Percentiles rank a stretch among this genome's conserved stretches.
These are phyloP conservation scores for Noccaea bulbosa DNA, from an alignment of 345 rosid species.

Conservation along the genomic window DNA sequence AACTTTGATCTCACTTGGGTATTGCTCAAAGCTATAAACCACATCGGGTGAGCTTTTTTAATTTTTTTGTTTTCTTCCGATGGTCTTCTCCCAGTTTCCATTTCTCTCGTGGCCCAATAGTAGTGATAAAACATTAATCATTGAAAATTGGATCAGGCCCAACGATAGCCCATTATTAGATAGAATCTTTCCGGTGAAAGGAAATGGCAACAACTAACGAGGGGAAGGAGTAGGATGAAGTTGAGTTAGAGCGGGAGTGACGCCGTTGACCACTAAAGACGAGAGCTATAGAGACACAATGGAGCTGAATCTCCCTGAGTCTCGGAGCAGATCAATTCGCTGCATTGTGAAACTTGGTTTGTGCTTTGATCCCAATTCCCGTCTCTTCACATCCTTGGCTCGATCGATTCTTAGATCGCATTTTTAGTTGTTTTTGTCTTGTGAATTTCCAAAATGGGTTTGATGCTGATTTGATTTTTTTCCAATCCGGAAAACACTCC, in stretches of 20 bases:
- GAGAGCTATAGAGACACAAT: slow-evolving; percentile 15
- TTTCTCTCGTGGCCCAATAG: no score
- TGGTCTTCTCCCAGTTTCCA: no score
- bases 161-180: background rate
- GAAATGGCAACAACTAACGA: slow-evolving; percentile 26
- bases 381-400: background rate
- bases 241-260: slow-evolving; percentile 29
- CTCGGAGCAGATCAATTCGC: slow-evolving; percentile 56
- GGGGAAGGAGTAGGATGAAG: slow-evolving; percentile 26
- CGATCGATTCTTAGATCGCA: slow-evolving; percentile 1
- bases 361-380: slow-evolving; percentile 17
- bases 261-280: slow-evolving; percentile 29
- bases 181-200: slow-evolving; percentile 19
- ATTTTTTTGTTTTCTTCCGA: no score
- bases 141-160: slow-evolving; percentile 12
- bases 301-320: slow-evolving; percentile 41
- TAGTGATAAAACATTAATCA: background rate
- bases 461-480: slow-evolving; percentile 9
- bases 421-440: slow-evolving; percentile 6
- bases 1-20: no score
- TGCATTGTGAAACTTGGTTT: slow-evolving; percentile 94
- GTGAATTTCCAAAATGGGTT: background rate
- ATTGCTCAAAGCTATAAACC: no score
- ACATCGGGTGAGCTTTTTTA: no score
- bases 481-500: background rate